Percentiles rank a stretch among this genome's conserved stretches.
phyloP scores from a whole-genome alignment of 2,329 filamentous ascomycete genomes.

The Colletotrichum siamense region DNA sequence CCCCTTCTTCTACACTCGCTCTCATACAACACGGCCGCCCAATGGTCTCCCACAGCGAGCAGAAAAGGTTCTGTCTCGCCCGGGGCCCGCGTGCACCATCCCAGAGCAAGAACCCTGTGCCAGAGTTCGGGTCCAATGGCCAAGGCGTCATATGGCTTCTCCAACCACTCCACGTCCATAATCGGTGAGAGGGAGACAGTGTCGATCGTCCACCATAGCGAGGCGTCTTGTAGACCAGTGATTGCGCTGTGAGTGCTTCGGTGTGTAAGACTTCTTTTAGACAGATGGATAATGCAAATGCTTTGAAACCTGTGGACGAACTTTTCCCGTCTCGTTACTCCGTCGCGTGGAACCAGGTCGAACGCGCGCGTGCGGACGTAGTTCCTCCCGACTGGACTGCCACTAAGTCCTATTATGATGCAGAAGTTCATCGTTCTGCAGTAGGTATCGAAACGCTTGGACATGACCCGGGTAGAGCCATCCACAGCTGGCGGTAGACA shows the following conservation, averaged over 20 bases:
- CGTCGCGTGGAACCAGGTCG: background rate
- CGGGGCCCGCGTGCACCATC: background rate
- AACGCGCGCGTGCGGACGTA: background rate
- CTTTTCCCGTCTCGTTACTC: background rate
- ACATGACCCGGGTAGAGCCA: background rate
- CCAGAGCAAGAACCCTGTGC: background rate
- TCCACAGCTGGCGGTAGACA: background rate
- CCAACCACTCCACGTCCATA: background rate
- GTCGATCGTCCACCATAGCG: background rate
- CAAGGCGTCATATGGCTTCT: background rate
- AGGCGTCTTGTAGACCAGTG: too few species aligned
- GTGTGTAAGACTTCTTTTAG: background rate
- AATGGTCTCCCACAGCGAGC: background rate
- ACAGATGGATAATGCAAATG: background rate
- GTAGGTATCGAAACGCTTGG: background rate
- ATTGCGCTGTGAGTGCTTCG: background rate
- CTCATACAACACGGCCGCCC: background rate
- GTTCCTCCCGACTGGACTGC: background rate
- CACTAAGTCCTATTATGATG: background rate
- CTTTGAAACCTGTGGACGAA: background rate
- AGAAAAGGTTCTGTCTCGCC: background rate
- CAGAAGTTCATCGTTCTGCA: background rate
- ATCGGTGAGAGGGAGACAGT: background rate
- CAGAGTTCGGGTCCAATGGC: background rate
- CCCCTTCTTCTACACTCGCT: background rate